These are phyloP conservation scores for Glarea lozoyensis DNA, from an alignment of 495 filamentous ascomycete species.

Conservation along the genomic window DNA sequence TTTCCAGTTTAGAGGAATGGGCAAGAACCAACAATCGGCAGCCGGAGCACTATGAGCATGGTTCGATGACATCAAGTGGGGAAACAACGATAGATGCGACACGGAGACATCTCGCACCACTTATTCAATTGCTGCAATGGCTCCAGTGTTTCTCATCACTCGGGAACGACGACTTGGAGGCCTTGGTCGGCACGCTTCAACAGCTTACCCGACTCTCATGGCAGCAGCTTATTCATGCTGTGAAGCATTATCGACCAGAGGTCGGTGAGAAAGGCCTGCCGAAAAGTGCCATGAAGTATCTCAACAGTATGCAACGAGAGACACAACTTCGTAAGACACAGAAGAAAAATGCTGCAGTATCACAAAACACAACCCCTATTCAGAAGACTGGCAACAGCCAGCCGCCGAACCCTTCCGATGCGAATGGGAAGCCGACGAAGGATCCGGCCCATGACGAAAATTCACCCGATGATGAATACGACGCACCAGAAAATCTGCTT, in stretches of 20 bases:
- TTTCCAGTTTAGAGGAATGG: slow-evolving; percentile 94
- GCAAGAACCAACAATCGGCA: slow-evolving; percentile 85
- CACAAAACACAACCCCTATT: slow-evolving; percentile 29
- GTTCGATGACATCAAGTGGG: slow-evolving; percentile 76
- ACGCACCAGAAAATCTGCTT: slow-evolving; percentile 60
- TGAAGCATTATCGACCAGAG: slow-evolving; percentile 87
- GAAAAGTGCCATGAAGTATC: slow-evolving; percentile 78
- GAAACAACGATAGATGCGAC: slow-evolving; percentile 79
- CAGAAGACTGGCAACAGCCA: slow-evolving; percentile 24
- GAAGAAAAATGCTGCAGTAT: slow-evolving; percentile 26
- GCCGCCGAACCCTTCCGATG: slow-evolving; percentile 26
- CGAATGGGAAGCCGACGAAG: slow-evolving; percentile 19
- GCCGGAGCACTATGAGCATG: slow-evolving; percentile 92
- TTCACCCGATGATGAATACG: slow-evolving; percentile 27
- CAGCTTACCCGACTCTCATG: slow-evolving; percentile 79
- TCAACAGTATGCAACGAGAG: slow-evolving; percentile 72
- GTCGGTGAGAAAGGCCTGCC: slow-evolving; percentile 89
- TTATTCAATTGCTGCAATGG: slow-evolving; percentile 96
- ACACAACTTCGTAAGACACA: slow-evolving; percentile 45
- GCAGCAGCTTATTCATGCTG: slow-evolving; percentile 84
- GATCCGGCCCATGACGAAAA: slow-evolving; percentile 11
- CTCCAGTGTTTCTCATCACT: slow-evolving; percentile 94
- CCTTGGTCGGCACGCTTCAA: slow-evolving; percentile 73
- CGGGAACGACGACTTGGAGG: slow-evolving; percentile 77
- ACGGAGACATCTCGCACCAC: slow-evolving; percentile 73